phyloP scores from a whole-genome alignment of 805 yeast genomes.

The Lipomyces oligophaga region DNA sequence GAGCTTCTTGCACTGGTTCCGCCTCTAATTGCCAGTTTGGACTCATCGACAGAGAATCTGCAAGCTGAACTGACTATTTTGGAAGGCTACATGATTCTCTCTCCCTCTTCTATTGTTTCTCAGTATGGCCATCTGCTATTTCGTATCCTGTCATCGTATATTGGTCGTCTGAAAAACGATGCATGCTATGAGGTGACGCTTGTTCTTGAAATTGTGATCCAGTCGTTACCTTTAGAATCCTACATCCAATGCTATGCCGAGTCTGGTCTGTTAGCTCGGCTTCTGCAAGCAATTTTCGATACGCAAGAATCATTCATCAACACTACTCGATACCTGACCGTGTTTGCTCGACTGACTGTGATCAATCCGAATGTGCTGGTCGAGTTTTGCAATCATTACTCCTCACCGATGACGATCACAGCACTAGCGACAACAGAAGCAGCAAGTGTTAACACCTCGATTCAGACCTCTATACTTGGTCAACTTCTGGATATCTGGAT shows the following conservation, averaged over 20 bases:
- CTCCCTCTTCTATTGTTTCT: conserved; percentile 31
- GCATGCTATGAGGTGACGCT: conserved; percentile 24
- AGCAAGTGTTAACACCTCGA: not conserved
- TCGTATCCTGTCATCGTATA: conserved; percentile 18
- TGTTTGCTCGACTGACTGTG: conserved; percentile 32
- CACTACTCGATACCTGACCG: conserved; percentile 31
- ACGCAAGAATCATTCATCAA: conserved; percentile 37
- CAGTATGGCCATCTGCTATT: conserved; percentile 31
- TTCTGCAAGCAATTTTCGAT: conserved; percentile 36
- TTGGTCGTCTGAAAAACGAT: conserved; percentile 22
- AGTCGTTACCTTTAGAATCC: conserved; percentile 17
- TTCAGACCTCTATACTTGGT: conserved; percentile 8
- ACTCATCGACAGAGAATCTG: conserved; percentile 53
- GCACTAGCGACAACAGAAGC: not conserved
- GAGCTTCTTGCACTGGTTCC: conserved; percentile 48
- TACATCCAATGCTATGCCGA: conserved; percentile 32
- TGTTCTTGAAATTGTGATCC: conserved; percentile 26
- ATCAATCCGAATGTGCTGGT: conserved; percentile 27
- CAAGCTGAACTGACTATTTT: conserved; percentile 35
- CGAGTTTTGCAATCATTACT: conserved; percentile 26
- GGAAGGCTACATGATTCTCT: conserved; percentile 37
- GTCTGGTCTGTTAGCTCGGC: conserved; percentile 33
- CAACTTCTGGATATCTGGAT: conserved; percentile 36
- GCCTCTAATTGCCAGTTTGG: conserved; percentile 54
- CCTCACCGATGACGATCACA: too few relatives aligned